These are phyloP conservation scores for Ramularia endophylla DNA, from an alignment of 2,329 filamentous ascomycete genomes.

Conservation along the genomic window DNA sequence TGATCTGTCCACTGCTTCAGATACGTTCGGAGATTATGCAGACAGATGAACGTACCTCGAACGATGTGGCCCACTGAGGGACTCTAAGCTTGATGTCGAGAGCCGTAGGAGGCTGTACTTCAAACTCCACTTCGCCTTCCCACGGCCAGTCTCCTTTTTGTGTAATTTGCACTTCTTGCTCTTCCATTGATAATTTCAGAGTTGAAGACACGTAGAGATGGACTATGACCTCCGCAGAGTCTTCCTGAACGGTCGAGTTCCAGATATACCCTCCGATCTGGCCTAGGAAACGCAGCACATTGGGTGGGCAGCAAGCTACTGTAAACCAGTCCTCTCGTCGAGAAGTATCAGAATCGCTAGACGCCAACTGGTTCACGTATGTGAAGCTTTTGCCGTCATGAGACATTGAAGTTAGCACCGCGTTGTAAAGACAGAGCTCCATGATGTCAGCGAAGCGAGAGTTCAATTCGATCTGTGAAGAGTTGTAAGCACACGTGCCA, in stretches of 20 bases:
- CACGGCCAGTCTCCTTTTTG: too few species aligned
- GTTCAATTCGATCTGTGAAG: too few species aligned
- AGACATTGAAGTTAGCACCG: neutral
- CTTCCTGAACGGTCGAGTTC: neutral
- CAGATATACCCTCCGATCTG: conserved; percentile 4
- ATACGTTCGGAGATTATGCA: too few species aligned
- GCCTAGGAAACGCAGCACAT: conserved; percentile 2
- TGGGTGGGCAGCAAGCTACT: conserved; percentile 5
- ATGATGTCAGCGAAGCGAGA: conserved; percentile 4
- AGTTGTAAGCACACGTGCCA: too few species aligned
- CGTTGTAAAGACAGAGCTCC: conserved; percentile 5
- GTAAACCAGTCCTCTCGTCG: conserved; percentile 4
- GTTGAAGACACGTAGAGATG: conserved; percentile 2
- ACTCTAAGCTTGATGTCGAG: too few species aligned
- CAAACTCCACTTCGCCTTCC: too few species aligned
- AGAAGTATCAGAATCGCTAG: neutral
- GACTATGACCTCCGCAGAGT: conserved; percentile 1
- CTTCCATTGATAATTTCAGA: too few species aligned
- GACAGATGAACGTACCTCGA: too few species aligned
- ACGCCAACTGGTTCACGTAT: conserved; percentile 3
- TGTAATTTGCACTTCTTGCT: too few species aligned
- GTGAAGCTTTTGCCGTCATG: conserved; percentile 4
- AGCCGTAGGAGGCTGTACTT: too few species aligned
- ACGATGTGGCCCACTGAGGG: too few species aligned
- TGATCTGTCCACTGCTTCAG: too few species aligned